Evolutionary conservation across 768 basidiomycete genomes (phyloP).

Genomic region (Mycena crocata): DNA sequence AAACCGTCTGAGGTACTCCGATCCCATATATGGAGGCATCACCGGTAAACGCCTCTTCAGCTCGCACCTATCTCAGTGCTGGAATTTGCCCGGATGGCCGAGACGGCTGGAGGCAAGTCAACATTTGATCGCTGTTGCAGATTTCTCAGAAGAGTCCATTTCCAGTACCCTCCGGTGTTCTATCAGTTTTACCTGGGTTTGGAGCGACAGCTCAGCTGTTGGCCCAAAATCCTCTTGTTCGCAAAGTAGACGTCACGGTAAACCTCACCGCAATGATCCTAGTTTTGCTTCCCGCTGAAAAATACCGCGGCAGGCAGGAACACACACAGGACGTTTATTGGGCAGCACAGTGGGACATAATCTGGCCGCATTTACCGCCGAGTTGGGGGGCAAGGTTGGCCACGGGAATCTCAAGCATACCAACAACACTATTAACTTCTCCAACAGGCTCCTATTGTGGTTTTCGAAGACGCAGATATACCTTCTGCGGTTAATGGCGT

Average conservation of each 20-base stretch:
- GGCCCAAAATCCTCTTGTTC: conserved; percentile 71
- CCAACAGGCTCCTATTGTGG: conserved; percentile 77
- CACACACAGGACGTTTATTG: conserved; percentile 77
- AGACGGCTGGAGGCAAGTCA: conserved; percentile 71
- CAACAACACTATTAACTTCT: background rate
- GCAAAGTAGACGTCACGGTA: conserved; percentile 89
- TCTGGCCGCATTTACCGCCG: conserved; percentile 81
- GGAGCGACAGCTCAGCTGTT: conserved; percentile 76
- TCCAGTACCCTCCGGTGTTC: conserved; percentile 80
- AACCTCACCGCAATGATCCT: conserved; percentile 33
- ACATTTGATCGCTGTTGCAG: background rate
- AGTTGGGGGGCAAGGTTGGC: conserved; percentile 85
- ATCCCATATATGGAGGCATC: background rate
- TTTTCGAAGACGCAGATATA: conserved; percentile 85
- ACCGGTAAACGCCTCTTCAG: conserved; percentile 45
- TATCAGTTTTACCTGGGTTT: conserved; percentile 80
- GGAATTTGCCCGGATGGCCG: conserved; percentile 76
- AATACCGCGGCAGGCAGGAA: conserved; percentile 68
- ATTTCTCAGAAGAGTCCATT: background rate
- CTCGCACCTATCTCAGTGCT: conserved; percentile 84
- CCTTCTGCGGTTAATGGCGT: conserved; percentile 83
- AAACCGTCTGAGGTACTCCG: conserved; percentile 79
- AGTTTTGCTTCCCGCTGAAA: background rate
- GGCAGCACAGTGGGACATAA: conserved; percentile 82
- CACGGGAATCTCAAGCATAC: background rate